Base-by-base conservation (phyloP, 1,284 basidiomycete genomes). In the Puccinia coronata region DNA sequence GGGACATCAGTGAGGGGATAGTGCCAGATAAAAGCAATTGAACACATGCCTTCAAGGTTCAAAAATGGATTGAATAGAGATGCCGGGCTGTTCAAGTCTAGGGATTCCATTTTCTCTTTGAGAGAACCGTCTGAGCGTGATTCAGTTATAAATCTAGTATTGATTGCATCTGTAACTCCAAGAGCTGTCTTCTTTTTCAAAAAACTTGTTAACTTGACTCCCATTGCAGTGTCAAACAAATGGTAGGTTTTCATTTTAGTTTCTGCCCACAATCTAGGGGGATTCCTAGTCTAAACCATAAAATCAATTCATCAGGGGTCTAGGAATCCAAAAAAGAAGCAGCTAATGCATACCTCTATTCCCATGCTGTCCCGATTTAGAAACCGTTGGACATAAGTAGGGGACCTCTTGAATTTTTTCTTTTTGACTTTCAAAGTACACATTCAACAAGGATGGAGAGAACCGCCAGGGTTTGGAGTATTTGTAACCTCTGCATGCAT, bases 401-500 rank as follows among this genome's bases (percentile, higher is more conserved):
- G 11, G 14, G 57, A 31, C 25, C 31, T 67, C 43, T 43, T 39
- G 11, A n/a, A 2, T 20, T 47, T 41, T 23, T 16, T 67, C n/a
- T 41, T 16, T 9, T 43, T n/a, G 12, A 28, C 34, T 28, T 11
- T 16, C 8, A n/a, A n/a, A n/a, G n/a, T 36, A 18, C 63, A 67
- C n/a, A 67, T 47, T 25, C 39, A 2, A 39, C 63, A 67, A n/a
- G 63, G 63, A n/a, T 47, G 41, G 16, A 43, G 20, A 8, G 36
- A 1, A 2, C 39, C 1, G 2, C 39, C 36, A 28, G 36, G 36
- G 18, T n/a, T 41, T 16, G 23, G 65, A 9, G 36, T 67, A 23
- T 47, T 67, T n/a, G 63, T 67, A 25, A 67, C 16, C 20, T 67
- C 39, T 8, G 63, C 36, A 67, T 67, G 63, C 63, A 67, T 67